A percentile compares a stretch with the other conserved stretches of the same genome.
These are phyloP conservation scores for Xerocomus amazonicus DNA, from an alignment of 1,284 basidiomycete genomes.

Conservation along the genomic window DNA sequence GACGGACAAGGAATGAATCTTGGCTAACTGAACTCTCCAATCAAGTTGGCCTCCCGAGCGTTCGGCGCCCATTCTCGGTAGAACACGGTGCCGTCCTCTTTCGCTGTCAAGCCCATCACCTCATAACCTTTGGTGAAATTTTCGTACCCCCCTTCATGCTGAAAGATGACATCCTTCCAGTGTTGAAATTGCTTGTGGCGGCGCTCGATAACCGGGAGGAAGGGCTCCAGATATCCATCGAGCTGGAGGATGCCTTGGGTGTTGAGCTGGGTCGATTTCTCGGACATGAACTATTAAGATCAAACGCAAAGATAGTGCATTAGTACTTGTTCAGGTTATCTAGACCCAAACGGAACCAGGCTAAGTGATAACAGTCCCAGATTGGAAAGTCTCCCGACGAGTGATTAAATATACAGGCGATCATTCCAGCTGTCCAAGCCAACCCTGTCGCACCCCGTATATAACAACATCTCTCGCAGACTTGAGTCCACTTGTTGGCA, in stretches of 20 bases:
- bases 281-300: slow-evolving; percentile 13
- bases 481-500: slow-evolving; percentile 13
- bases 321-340: slow-evolving; percentile 6
- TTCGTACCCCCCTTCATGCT: slow-evolving; percentile 86
- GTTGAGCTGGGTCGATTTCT: slow-evolving; percentile 46
- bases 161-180: slow-evolving; percentile 72
- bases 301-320: slow-evolving; percentile 5
- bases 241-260: slow-evolving; percentile 53
- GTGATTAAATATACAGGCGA: neutral
- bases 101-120: slow-evolving; percentile 80
- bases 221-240: slow-evolving; percentile 75
- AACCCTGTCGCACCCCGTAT: slow-evolving; percentile 27
- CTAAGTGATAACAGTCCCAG: slow-evolving; percentile 1
- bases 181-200: slow-evolving; percentile 70
- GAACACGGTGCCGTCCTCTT: slow-evolving; percentile 63
- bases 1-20: neutral
- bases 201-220: slow-evolving; percentile 66
- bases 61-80: slow-evolving; percentile 98
- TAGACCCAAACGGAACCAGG: neutral
- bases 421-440: slow-evolving; percentile 19
- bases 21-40: slow-evolving; percentile 93
- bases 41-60: slow-evolving; percentile 76
- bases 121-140: slow-evolving; percentile 86
- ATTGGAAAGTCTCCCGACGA: slow-evolving; percentile 12
- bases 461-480: slow-evolving; percentile 32